A percentile compares a stretch with the other conserved stretches of the same genome.
Conservation (phyloP, 2,329 filamentous ascomycete species). For the Ceratocystis variospora region DNA sequence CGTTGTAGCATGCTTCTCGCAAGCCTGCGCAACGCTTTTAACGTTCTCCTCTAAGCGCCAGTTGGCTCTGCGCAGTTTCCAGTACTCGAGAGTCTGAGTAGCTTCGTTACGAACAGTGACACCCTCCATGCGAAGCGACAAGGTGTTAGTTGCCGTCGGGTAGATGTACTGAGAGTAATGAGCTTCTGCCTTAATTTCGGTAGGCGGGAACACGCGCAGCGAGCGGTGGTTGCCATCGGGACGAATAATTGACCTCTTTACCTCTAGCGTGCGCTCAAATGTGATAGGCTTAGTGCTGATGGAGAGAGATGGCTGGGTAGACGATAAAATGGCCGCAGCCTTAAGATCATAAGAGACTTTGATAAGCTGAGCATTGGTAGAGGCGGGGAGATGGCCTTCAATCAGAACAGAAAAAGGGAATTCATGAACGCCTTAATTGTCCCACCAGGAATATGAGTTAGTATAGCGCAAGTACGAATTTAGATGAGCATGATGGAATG, state of each 20-base stretch:
- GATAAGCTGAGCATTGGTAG: slow-evolving; percentile 58
- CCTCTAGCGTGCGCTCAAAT: slow-evolving; percentile 52
- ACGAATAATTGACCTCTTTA: slow-evolving; percentile 63
- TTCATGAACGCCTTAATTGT: slow-evolving; percentile 45
- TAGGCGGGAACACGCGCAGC: slow-evolving; percentile 88
- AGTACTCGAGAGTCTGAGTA: slow-evolving; percentile 59
- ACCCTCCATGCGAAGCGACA: slow-evolving; percentile 74
- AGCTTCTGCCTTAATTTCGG: slow-evolving; percentile 77
- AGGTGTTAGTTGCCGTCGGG: slow-evolving; percentile 67
- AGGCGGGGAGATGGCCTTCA: slow-evolving; percentile 71
- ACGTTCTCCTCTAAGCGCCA: slow-evolving; percentile 88
- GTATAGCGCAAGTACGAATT: slow-evolving; percentile 20
- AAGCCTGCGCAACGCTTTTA: slow-evolving; percentile 65
- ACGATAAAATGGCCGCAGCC: slow-evolving; percentile 48
- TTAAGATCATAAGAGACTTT: slow-evolving; percentile 67
- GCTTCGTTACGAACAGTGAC: slow-evolving; percentile 57
- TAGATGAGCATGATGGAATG: slow-evolving; percentile 11
- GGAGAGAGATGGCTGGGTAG: slow-evolving; percentile 39
- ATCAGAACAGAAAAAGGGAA: slow-evolving; percentile 86
- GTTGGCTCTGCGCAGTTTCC: slow-evolving; percentile 79
- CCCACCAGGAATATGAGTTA: slow-evolving; percentile 16
- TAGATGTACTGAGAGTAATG: slow-evolving; percentile 73
- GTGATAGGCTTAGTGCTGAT: slow-evolving; percentile 33
- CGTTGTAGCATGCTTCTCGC: slow-evolving; percentile 53
- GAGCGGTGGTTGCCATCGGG: slow-evolving; percentile 74